Evolutionary conservation across 495 filamentous ascomycete species (phyloP).

Genomic region (Chlorociboria aeruginascens): DNA sequence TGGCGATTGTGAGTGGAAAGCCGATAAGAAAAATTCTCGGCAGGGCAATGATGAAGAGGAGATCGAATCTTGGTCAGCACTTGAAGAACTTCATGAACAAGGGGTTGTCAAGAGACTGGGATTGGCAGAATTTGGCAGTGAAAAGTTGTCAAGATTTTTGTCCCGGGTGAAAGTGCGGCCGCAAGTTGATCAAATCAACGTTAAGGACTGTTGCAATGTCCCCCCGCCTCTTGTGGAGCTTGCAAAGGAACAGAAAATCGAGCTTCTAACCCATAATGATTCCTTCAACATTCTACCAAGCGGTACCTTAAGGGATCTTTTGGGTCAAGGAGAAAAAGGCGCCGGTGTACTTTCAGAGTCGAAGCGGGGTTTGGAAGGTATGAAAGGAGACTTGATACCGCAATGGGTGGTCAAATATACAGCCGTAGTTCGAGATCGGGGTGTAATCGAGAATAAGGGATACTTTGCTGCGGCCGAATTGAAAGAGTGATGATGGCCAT

Average conservation of each 20-base stretch:
- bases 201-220: slow-evolving; percentile 92
- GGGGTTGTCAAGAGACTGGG: slow-evolving; percentile 66
- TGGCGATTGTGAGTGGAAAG: slow-evolving; percentile 75
- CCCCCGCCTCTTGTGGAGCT: slow-evolving; percentile 77
- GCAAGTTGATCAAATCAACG: slow-evolving; percentile 89
- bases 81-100: slow-evolving; percentile 61
- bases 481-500: slow-evolving; percentile 18
- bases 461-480: slow-evolving; percentile 83
- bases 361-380: slow-evolving; percentile 28
- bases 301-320: slow-evolving; percentile 70
- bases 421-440: slow-evolving; percentile 90
- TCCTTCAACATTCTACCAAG: slow-evolving; percentile 80
- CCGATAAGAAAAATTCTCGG: slow-evolving; percentile 46
- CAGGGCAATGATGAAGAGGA: slow-evolving; percentile 57
- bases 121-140: slow-evolving; percentile 79
- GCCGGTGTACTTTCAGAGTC: slow-evolving; percentile 51
- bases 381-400: slow-evolving; percentile 67
- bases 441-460: slow-evolving; percentile 96
- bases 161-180: slow-evolving; percentile 56
- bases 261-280: slow-evolving; percentile 89
- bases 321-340: slow-evolving; percentile 54
- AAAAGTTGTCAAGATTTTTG: slow-evolving; percentile 52
- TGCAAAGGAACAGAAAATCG: slow-evolving; percentile 74
- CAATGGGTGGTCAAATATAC: slow-evolving; percentile 98
- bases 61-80: slow-evolving; percentile 49